phyloP scores from a whole-genome alignment of 2,329 filamentous ascomycete genomes.

The Trichoderma sp. region DNA sequence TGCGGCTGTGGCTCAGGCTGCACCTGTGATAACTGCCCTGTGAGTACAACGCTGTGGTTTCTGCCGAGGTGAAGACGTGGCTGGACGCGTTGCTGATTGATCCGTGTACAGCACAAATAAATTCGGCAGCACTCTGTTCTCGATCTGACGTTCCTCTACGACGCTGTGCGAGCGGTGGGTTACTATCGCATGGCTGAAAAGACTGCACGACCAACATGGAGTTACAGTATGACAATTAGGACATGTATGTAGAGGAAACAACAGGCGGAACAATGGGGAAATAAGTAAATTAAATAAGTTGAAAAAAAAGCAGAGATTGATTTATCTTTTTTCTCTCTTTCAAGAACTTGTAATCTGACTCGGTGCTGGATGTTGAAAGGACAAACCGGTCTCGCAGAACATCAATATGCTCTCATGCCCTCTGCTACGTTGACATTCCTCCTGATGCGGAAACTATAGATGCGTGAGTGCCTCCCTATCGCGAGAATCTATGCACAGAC shows the following conservation, averaged over 20 bases:
- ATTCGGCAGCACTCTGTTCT: background rate
- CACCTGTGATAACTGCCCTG: constrained; percentile 43
- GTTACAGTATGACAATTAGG: background rate
- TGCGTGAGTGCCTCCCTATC: background rate
- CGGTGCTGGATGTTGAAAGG: background rate
- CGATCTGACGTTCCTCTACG: background rate
- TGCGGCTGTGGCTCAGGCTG: constrained; percentile 43
- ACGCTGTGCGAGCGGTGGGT: background rate
- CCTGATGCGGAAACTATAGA: too few species aligned
- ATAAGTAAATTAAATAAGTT: background rate
- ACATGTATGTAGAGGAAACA: background rate
- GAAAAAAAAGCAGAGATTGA: background rate
- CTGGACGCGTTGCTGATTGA: background rate
- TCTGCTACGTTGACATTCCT: too few species aligned
- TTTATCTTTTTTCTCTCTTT: too few species aligned
- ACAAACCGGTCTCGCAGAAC: too few species aligned
- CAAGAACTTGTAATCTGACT: background rate
- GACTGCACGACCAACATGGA: background rate
- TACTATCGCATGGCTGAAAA: background rate
- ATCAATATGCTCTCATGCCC: too few species aligned
- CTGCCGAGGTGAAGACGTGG: background rate
- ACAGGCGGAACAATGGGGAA: background rate
- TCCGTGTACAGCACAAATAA: background rate
- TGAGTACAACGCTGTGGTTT: constrained; percentile 31
- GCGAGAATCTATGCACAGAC: background rate